Evolutionary conservation across 192 early-diverging fungal species (phyloP).

Genomic region (Phycomyces blakesleeanus): DNA sequence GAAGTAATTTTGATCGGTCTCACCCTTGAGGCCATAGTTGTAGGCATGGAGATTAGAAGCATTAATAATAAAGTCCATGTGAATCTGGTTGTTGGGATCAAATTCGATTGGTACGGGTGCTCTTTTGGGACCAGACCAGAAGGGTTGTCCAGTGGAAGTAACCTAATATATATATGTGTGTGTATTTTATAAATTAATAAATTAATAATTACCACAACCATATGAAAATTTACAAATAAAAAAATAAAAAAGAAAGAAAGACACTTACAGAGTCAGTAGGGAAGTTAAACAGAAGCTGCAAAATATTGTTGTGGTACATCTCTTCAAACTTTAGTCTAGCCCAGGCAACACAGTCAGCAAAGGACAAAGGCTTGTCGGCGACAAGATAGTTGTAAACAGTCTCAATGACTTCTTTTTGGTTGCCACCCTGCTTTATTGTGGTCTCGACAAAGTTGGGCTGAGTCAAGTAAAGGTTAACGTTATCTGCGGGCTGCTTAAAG

Average conservation of each 20-base stretch:
- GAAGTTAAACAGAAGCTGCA: slow-evolving; percentile 97
- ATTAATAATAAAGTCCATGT: slow-evolving; percentile 87
- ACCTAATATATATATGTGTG: slow-evolving; percentile 26
- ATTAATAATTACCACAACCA: no score
- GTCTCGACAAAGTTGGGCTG: slow-evolving; percentile 80
- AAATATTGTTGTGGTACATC: slow-evolving; percentile 85
- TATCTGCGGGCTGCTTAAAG: slow-evolving; percentile 89
- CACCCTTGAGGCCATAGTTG: slow-evolving; percentile 91
- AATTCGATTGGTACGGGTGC: slow-evolving; percentile 83
- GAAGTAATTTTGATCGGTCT: slow-evolving; percentile 71
- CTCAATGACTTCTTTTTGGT: slow-evolving; percentile 75
- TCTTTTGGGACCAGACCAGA: slow-evolving; percentile 98
- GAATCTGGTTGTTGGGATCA: slow-evolving; percentile 64
- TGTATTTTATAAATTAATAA: no score
- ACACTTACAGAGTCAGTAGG: slow-evolving; percentile 75
- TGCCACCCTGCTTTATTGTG: slow-evolving; percentile 72
- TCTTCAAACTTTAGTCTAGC: slow-evolving; percentile 92
- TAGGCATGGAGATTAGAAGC: slow-evolving; percentile 94
- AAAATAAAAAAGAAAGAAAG: no score
- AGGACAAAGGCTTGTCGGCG: slow-evolving; percentile 75
- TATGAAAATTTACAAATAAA: no score
- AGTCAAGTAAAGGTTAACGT: slow-evolving; percentile 90
- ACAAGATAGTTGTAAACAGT: slow-evolving; percentile 74
- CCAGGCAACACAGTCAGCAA: slow-evolving; percentile 92
- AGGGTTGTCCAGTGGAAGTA: slow-evolving; percentile 83